Base-by-base conservation (phyloP, 2,329 filamentous ascomycete species). In the Trichoderma harzianum region DNA sequence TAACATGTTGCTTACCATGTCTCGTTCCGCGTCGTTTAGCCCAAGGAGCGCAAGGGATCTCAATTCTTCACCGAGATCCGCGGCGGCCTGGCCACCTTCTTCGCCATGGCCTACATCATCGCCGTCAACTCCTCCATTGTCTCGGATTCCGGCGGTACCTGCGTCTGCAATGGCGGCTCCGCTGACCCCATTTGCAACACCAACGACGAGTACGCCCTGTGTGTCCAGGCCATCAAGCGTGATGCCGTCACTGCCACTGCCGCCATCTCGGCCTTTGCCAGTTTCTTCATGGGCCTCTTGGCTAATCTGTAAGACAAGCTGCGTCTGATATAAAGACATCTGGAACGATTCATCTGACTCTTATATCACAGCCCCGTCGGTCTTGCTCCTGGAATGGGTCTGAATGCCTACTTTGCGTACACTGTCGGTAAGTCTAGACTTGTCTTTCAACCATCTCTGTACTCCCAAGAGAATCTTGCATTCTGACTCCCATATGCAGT, bases 321-420 rank as follows among this genome's bases (percentile, higher is more conserved):
- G 26, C 16, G 4, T 43, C 36, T 47, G 36, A 30, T 21, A 2
- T 24, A n/a, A n/a, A 18, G 21, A 7, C 21, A 28, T 14, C 3
- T 64, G 36, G 61, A 12, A 64, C 14, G 3, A 5, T 16, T 30
- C 6, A 16, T 16, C 36, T 64, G 39, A 64, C 61, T 61, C 24
- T 62, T 10, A 39, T 47, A 53, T 12, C 10, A 36, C 65, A 80
- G 80, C 12, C 82, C 82, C 21, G 77, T 81, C 61, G 81, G 79
- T 66, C 77, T 83, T 28, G 82, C 83, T 63, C 83, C 83, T 63
- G 83, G 83, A 74, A 84, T 84, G 83, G 83, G 94, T 30, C 81
- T 97, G 70, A 97, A 97, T 78, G 93, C 93, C 21, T 97, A 97
- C 80, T 97, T 97, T 78, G 88, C 93, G 30, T 97, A 92, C 79